Conservation (phyloP, 805 yeast species). For the Candida glaebosa region DNA sequence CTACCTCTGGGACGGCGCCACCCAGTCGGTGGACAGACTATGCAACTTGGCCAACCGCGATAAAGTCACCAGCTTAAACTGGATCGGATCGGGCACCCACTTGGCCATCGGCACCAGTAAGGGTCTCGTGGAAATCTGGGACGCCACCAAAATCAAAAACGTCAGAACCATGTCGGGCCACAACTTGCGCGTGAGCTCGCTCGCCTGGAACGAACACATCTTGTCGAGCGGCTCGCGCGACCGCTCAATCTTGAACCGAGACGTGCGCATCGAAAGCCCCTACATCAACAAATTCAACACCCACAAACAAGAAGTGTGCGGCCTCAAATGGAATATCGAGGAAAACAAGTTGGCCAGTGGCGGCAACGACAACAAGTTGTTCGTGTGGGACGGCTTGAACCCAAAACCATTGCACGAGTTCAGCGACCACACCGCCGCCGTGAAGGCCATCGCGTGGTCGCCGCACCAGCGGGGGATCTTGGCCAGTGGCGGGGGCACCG, state of each 20-base stretch:
- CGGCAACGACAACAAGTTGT: slow-evolving; percentile 85
- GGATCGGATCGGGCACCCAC: slow-evolving; percentile 96
- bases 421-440: slow-evolving; percentile 88
- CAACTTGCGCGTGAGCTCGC: slow-evolving; percentile 73
- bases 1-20: slow-evolving; percentile 84
- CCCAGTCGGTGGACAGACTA: slow-evolving; percentile 77
- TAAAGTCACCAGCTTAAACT: slow-evolving; percentile 74
- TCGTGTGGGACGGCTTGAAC: slow-evolving; percentile 82
- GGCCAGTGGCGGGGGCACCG: slow-evolving; percentile 97
- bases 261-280: slow-evolving; percentile 84
- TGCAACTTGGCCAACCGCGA: slow-evolving; percentile 68
- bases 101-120: slow-evolving; percentile 85
- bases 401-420: slow-evolving; percentile 68
- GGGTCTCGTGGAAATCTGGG: slow-evolving; percentile 94
- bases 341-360: slow-evolving; percentile 93
- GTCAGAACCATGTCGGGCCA: slow-evolving; percentile 94
- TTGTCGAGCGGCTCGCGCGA: slow-evolving; percentile 87
- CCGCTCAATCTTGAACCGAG: slow-evolving; percentile 79
- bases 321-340: slow-evolving; percentile 88
- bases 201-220: slow-evolving; percentile 93
- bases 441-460: slow-evolving; percentile 95
- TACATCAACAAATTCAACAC: slow-evolving; percentile 65
- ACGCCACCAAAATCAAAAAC: slow-evolving; percentile 76
- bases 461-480: slow-evolving; percentile 93
- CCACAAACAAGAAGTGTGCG: slow-evolving; percentile 95